Conservation (phyloP, 345 rosid species). For the Salix dunnii region DNA sequence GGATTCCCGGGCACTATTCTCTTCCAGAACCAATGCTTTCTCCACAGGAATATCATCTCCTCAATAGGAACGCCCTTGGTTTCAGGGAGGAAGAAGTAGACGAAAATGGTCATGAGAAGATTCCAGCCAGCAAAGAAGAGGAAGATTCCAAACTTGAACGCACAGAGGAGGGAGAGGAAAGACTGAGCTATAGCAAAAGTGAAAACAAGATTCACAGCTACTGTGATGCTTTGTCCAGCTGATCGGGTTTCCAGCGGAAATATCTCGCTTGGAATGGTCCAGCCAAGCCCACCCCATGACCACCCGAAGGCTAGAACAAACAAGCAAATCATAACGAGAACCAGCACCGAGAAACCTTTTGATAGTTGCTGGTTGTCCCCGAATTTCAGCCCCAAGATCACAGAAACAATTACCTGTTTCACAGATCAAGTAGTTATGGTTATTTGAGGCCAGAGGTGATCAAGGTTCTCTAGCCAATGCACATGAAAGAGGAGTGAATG, state of each 20-base stretch:
- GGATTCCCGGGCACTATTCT: conserved; percentile 41
- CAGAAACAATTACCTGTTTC: conserved; percentile 59
- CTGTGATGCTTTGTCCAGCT: conserved; percentile 90
- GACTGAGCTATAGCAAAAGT: conserved; percentile 77
- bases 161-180: conserved; percentile 72
- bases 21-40: conserved; percentile 95
- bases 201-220: conserved; percentile 84
- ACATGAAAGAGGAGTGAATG: neutral
- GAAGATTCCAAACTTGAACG: conserved; percentile 79
- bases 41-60: conserved; percentile 84
- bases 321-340: conserved; percentile 71
- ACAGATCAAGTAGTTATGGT: neutral
- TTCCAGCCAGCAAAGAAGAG: conserved; percentile 85
- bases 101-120: conserved; percentile 74
- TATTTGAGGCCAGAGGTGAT: neutral
- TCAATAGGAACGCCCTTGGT: conserved; percentile 93
- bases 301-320: conserved; percentile 92
- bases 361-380: conserved; percentile 63
- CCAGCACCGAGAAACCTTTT: conserved; percentile 55
- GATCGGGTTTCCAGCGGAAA: conserved; percentile 84
- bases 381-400: conserved; percentile 75
- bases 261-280: conserved; percentile 94
- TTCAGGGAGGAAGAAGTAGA: conserved; percentile 67
- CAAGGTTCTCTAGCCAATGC: neutral
- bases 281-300: conserved; percentile 98